phyloP scores from a whole-genome alignment of 2,329 filamentous ascomycete genomes.

The Reticulascus tulasneorum region DNA sequence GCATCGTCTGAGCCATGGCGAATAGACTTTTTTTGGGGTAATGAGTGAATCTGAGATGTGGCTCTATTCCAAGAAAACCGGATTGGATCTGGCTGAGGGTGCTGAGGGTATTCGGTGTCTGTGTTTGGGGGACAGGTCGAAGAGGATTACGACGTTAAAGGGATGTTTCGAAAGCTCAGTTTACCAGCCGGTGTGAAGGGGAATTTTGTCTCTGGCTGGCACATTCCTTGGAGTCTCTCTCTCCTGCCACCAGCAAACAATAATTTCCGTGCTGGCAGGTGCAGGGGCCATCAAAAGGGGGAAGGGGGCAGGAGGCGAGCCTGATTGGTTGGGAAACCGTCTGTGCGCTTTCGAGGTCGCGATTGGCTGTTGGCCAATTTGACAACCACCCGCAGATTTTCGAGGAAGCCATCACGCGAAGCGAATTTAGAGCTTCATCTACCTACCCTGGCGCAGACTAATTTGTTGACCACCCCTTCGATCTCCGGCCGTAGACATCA shows the following conservation, averaged over 20 bases:
- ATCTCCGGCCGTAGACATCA: no score
- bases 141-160: conserved; percentile 13
- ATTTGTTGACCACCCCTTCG: no score
- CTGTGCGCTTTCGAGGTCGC: conserved; percentile 7
- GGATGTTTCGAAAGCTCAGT: conserved; percentile 15
- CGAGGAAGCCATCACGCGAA: no score
- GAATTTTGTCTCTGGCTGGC: conserved; percentile 32
- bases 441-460: no score
- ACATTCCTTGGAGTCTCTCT: conserved; percentile 22
- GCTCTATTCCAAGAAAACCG: conserved; percentile 34
- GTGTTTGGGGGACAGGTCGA: conserved; percentile 7
- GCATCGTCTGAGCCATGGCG: conserved; percentile 52
- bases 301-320: conserved; percentile 28
- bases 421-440: no score
- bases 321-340: conserved; percentile 9
- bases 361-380: conserved; percentile 15
- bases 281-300: conserved; percentile 38
- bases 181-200: conserved; percentile 22
- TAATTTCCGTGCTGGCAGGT: conserved; percentile 43
- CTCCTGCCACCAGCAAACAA: conserved; percentile 39
- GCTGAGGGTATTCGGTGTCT: conserved; percentile 16
- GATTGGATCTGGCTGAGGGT: conserved; percentile 17
- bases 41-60: conserved; percentile 20
- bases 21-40: conserved; percentile 23
- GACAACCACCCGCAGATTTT: conserved; percentile 8